Base-by-base conservation (phyloP, 495 filamentous ascomycete species). In the Durotheca rogersii region DNA sequence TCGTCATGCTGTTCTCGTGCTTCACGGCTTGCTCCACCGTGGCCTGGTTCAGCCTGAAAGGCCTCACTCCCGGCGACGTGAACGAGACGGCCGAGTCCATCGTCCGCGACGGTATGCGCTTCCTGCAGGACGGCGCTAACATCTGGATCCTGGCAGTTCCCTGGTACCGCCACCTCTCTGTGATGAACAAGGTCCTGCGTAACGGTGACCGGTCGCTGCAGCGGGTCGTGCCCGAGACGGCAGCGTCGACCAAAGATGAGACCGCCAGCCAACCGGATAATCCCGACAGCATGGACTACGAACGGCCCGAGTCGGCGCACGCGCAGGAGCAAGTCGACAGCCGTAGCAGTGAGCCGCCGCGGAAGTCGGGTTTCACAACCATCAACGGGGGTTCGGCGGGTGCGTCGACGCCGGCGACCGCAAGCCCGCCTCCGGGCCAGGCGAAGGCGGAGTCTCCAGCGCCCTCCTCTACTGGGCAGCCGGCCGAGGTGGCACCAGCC, bases 1-100 rank as follows among this genome's bases (percentile, higher is more conserved):
- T 77, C 17, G 75, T 77, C 41, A 77, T 77, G 74, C 62, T 76
- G 29, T 77, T 77, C 49, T 72, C 73, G 1, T 72, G 72, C 41
- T 77, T 77, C 47, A 77, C 72, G 0, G 74, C 74, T 4, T 72
- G 74, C 15, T 74, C 72, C 3, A 77, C 74, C 1, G 69, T 75
- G 14, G 74, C 74, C 33, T 77, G 74, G 54, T 73, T 77, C 11
- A 69, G 69, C 7, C 62, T 77, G 42, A 77, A 76, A 53, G 72
- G 74, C 1, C 50, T 77, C 16, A 72, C 73, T 0, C 74, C 74
- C 0, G 47, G 62, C 16, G 72, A 73, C 21, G 69, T 70, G 18
- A 71, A 68, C 38, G 72, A 76, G 53, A 71, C 73, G 4, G 73
- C 74, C 1, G 64, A 68, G 12, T 58, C 59, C 41, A 72, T 77